These are phyloP conservation scores for Fraxinus ornus DNA, from an alignment of 305 asterid species.

Conservation along the genomic window DNA sequence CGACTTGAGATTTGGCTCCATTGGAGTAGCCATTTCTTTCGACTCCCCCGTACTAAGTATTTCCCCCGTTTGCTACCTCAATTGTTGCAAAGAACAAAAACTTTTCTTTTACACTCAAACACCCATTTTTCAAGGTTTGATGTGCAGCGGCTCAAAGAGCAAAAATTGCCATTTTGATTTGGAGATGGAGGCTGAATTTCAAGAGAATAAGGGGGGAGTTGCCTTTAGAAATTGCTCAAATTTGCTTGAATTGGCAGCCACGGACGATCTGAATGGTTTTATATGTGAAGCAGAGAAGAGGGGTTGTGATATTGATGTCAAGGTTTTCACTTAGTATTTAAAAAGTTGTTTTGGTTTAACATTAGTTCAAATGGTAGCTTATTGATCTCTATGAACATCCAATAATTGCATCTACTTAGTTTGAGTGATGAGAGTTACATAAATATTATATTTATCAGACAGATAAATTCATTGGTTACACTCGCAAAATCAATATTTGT, in stretches of 20 bases:
- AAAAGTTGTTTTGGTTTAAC: not conserved
- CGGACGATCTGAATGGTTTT: conserved; percentile 42
- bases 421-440: no score
- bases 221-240: conserved; percentile 45
- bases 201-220: conserved; percentile 23
- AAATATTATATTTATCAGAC: no score
- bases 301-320: conserved; percentile 37
- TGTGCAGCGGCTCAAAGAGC: conserved; percentile 50
- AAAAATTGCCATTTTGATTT: conserved; percentile 31
- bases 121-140: no score
- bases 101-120: no score
- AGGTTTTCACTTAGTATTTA: no score
- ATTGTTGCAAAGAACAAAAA: no score
- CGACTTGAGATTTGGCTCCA: no score
- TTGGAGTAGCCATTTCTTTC: no score
- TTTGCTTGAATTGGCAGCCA: conserved; percentile 54
- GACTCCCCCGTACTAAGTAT: no score
- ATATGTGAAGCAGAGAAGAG: conserved; percentile 35
- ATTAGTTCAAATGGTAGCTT: not conserved
- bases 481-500: not conserved
- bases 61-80: no score
- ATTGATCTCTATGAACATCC: no score
- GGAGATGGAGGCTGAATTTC: conserved; percentile 49
- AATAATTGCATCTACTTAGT: no score
- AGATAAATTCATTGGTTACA: not conserved